phyloP scores from a whole-genome alignment of 1,284 basidiomycete species.

The Melanopsichium pennsylvanicum region DNA sequence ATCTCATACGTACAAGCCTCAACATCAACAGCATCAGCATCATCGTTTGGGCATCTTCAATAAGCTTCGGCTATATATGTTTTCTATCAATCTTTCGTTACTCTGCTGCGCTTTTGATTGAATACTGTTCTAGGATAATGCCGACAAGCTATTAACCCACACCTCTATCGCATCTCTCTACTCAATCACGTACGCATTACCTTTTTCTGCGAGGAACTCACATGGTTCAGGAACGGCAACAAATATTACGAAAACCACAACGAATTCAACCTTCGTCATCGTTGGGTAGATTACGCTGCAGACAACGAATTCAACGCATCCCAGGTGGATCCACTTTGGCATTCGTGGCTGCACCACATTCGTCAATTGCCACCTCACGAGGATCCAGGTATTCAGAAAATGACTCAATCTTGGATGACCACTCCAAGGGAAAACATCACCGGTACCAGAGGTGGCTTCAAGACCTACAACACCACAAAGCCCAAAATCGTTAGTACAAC shows the following conservation, averaged over 20 bases:
- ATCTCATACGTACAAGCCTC: no score
- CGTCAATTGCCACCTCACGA: slow-evolving; percentile 52
- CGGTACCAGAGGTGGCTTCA: slow-evolving; percentile 60
- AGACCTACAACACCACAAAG: slow-evolving; percentile 59
- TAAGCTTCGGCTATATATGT: no score
- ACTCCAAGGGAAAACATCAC: slow-evolving; percentile 58
- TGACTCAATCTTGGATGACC: slow-evolving; percentile 54
- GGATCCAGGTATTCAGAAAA: slow-evolving; percentile 45
- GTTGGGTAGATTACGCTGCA: slow-evolving; percentile 63
- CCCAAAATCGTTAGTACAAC: slow-evolving; percentile 54
- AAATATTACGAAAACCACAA: slow-evolving; percentile 63
- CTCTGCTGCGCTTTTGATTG: no score
- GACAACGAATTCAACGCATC: slow-evolving; percentile 59
- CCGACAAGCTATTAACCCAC: no score
- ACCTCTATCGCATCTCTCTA: no score
- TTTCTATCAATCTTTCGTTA: no score
- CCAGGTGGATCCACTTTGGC: slow-evolving; percentile 63
- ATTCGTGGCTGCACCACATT: slow-evolving; percentile 62
- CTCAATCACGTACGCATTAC: not conserved
- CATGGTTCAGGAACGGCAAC: slow-evolving; percentile 63
- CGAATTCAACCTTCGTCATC: slow-evolving; percentile 58
- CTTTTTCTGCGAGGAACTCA: no score
- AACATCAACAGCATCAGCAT: no score
- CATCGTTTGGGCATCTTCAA: no score
- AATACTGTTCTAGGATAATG: no score